These are phyloP conservation scores for Tricholoma saponaceum DNA, from an alignment of 768 basidiomycete species.

Conservation along the genomic window DNA sequence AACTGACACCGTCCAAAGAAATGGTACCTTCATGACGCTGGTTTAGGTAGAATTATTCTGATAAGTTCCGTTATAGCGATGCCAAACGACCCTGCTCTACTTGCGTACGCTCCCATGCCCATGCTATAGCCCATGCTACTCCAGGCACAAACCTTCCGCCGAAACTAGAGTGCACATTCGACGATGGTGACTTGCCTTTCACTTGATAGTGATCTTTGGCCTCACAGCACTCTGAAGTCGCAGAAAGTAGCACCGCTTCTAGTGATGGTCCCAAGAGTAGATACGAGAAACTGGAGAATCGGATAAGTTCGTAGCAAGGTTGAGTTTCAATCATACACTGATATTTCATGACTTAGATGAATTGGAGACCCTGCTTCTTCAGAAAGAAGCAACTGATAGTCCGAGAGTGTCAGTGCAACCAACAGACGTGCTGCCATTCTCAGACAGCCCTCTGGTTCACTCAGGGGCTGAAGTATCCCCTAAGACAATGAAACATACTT, in stretches of 20 bases:
- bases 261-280: conserved; percentile 54
- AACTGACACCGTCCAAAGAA: conserved; percentile 34
- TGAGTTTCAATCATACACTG: not conserved
- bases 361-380: conserved; percentile 59
- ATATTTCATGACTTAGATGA: conserved; percentile 41
- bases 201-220: not conserved
- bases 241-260: conserved; percentile 30
- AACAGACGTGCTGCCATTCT: conserved; percentile 4
- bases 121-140: conserved; percentile 59
- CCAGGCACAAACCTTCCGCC: conserved; percentile 51
- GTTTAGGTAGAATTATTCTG: not conserved
- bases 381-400: conserved; percentile 37
- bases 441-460: not conserved
- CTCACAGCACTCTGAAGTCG: conserved; percentile 26
- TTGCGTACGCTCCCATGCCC: conserved; percentile 70
- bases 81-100: conserved; percentile 76
- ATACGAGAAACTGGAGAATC: conserved; percentile 60
- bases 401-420: conserved; percentile 9
- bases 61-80: conserved; percentile 42
- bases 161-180: conserved; percentile 71
- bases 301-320: conserved; percentile 50
- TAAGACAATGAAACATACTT: conserved; percentile 5
- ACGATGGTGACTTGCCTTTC: conserved; percentile 48
- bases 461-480: not conserved
- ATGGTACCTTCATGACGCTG: conserved; percentile 40